Evolutionary conservation across 2,329 filamentous ascomycete genomes (phyloP).

Genomic region (Colletotrichum sp.): DNA sequence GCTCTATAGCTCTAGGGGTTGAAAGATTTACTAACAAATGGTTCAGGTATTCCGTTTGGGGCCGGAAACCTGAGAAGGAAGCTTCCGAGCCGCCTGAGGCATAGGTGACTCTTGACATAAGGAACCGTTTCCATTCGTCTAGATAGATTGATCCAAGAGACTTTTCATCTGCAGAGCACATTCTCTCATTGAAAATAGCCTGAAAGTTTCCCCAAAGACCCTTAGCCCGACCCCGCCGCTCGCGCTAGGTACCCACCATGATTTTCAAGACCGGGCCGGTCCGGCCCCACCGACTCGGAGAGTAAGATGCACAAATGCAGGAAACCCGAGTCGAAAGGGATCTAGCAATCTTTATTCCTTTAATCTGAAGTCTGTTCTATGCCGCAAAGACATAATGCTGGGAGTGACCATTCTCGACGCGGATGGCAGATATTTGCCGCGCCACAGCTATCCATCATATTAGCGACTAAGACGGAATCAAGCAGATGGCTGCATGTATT

Average conservation of each 20-base stretch:
- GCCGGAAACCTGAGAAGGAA: conserved; percentile 2
- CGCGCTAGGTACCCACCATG: background rate
- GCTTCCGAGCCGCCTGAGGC: background rate
- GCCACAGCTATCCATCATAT: background rate
- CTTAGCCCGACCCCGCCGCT: background rate
- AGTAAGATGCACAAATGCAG: background rate
- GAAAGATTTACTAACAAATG: background rate
- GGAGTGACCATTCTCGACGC: background rate
- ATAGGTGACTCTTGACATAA: background rate
- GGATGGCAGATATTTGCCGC: background rate
- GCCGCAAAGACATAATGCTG: background rate
- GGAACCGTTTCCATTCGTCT: background rate
- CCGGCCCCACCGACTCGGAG: background rate
- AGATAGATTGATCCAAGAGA: background rate
- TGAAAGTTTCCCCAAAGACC: background rate
- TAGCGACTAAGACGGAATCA: background rate
- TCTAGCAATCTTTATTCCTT: background rate
- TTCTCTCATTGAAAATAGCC: background rate
- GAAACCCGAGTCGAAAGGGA: background rate
- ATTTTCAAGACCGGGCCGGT: background rate
- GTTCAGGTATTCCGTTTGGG: background rate
- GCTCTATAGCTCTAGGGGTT: background rate
- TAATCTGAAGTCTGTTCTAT: background rate
- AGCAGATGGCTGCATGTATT: background rate
- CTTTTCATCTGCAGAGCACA: background rate